phyloP scores from a whole-genome alignment of 306 rosid species.

The Vachellia collinsii region DNA sequence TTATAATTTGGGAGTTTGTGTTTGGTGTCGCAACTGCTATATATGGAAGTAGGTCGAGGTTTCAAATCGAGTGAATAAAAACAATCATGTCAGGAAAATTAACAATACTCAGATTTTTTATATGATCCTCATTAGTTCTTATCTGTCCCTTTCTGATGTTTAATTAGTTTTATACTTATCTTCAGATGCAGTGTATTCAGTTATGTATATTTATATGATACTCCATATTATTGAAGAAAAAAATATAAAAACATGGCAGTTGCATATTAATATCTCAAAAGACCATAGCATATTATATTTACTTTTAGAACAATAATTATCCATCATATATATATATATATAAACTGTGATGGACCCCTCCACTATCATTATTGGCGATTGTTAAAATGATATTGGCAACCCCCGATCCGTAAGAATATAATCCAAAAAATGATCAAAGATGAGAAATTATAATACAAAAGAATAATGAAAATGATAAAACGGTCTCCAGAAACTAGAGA shows the following conservation, averaged over 20 bases:
- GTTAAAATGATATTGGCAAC: constrained; percentile 8
- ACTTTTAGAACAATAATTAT: not conserved
- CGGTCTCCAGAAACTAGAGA: constrained; percentile 11
- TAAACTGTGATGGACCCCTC: constrained; percentile 23
- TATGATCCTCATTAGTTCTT: not conserved
- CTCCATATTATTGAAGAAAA: not conserved
- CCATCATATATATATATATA: not conserved
- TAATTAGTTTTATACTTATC: not conserved
- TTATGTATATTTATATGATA: no score
- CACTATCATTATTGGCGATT: constrained; percentile 30
- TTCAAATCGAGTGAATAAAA: no score
- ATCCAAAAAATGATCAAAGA: constrained; percentile 18
- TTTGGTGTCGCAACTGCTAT: no score
- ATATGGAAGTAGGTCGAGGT: no score
- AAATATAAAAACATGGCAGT: not conserved
- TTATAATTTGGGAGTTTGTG: no score
- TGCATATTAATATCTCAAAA: not conserved
- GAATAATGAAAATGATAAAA: constrained; percentile 28
- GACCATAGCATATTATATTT: not conserved
- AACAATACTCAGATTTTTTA: no score
- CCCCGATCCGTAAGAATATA: constrained; percentile 3
- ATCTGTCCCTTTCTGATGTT: not conserved
- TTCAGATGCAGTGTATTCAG: constrained; percentile 46
- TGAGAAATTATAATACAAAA: not conserved
- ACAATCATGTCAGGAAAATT: no score